Conservation (phyloP, 2,329 filamentous ascomycete species). For the Neurospora sp. region DNA sequence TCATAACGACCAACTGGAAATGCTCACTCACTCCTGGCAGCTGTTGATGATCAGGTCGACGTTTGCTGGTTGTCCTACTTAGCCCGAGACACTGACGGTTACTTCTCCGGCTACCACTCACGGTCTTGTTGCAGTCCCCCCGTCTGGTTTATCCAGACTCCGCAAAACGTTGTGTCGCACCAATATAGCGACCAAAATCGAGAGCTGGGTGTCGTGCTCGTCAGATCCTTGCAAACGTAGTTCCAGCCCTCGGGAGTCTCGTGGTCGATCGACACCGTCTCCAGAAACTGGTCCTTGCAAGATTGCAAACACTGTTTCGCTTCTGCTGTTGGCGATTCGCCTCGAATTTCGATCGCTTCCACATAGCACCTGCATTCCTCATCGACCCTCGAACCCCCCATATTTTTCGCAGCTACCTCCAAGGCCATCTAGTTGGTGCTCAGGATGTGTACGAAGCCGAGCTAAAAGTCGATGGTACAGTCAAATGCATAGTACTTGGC, state of each 20-base stretch:
- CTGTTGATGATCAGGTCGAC: slow-evolving; percentile 40
- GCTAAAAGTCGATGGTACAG: neutral
- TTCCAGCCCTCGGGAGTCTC: slow-evolving; percentile 21
- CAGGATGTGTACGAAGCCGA: neutral
- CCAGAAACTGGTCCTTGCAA: slow-evolving; percentile 26
- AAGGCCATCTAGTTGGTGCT: neutral
- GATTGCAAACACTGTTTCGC: slow-evolving; percentile 24
- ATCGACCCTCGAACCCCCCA: slow-evolving; percentile 1
- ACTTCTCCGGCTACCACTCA: slow-evolving; percentile 22
- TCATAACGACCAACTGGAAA: neutral
- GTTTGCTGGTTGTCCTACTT: slow-evolving; percentile 29
- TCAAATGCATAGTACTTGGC: neutral
- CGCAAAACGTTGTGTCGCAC: slow-evolving; percentile 41
- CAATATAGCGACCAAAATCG: slow-evolving; percentile 39
- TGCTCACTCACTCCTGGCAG: slow-evolving; percentile 36
- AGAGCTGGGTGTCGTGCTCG: slow-evolving; percentile 15
- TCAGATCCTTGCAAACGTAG: slow-evolving; percentile 23
- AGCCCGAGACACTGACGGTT: slow-evolving; percentile 12
- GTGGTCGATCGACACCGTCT: slow-evolving; percentile 19
- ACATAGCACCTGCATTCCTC: slow-evolving; percentile 13
- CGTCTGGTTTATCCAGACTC: slow-evolving; percentile 28
- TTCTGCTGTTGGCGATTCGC: slow-evolving; percentile 19
- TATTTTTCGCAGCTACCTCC: neutral
- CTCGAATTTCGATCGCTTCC: slow-evolving; percentile 9
- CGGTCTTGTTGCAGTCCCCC: slow-evolving; percentile 31